Evolutionary conservation across 1,284 basidiomycete species (phyloP).

Genomic region (Ceratobasidium sp.): DNA sequence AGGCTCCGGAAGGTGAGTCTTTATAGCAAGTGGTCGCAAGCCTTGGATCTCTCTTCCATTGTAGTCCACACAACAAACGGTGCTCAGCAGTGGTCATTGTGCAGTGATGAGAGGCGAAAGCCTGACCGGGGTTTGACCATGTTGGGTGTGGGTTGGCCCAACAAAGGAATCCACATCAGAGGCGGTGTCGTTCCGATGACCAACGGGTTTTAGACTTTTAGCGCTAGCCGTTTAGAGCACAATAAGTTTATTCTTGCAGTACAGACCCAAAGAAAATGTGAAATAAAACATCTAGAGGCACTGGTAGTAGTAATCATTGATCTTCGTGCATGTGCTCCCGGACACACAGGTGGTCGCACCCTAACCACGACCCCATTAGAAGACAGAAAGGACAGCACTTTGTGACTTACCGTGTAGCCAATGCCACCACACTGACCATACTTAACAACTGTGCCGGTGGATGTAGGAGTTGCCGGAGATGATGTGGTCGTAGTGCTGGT

Average conservation of each 20-base stretch:
- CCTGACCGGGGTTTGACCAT: neutral
- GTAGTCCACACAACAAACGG: too few species aligned
- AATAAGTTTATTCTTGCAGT: slow-evolving; percentile 12
- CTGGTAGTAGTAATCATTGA: slow-evolving; percentile 42
- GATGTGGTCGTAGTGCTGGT: slow-evolving; percentile 23
- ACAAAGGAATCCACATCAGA: neutral
- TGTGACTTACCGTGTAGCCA: slow-evolving; percentile 14
- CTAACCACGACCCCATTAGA: neutral
- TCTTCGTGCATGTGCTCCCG: slow-evolving; percentile 35
- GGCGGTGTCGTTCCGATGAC: slow-evolving; percentile 1
- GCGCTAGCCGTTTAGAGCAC: neutral
- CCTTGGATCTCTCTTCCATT: too few species aligned
- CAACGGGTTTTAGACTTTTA: neutral
- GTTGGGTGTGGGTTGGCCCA: neutral
- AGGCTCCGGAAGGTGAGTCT: too few species aligned
- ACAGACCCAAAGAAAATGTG: neutral
- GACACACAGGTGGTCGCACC: slow-evolving; percentile 36
- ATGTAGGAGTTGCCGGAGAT: slow-evolving; percentile 11
- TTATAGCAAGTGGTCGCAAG: too few species aligned
- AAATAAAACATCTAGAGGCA: slow-evolving; percentile 13
- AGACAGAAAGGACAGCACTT: neutral
- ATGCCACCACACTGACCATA: slow-evolving; percentile 43
- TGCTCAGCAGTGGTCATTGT: too few species aligned
- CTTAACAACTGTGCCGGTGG: slow-evolving; percentile 35
- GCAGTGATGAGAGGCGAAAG: too few species aligned